Evolutionary conservation across 805 yeast genomes (phyloP), one percentile per base, ranked within the genome.

Genomic region (Pichia manshurica): DNA sequence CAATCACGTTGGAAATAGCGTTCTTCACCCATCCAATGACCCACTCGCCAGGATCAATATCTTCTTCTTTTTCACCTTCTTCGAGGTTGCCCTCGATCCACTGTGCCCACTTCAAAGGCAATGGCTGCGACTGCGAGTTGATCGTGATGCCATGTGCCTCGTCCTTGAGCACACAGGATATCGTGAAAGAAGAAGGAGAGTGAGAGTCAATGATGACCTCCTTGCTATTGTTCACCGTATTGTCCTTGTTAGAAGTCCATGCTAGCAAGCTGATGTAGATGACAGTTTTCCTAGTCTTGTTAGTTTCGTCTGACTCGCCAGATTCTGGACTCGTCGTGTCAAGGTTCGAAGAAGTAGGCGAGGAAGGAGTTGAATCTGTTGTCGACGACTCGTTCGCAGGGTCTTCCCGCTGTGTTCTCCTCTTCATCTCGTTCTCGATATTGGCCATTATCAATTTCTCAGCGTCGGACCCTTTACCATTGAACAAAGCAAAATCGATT

Each of bases 391-490:
- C 45, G 23, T 32, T 22, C 3, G 12, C 28, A 16, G 31, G 8
- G 13, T 51, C 35, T 3, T 32, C 44, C 12, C 33, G 28, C 50
- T 64, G 34, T 57, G 66, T 53, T 53, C 67, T 46, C 61, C 66
- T 67, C 70, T 77, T 74, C 45, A 82, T 74, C n/a, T 82, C 79
- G 46, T 81, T 79, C 28, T 88, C 96, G 56, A 91, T 73, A 60
- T 88, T 90, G 4, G 97, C 98, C 57, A 78, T 74, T 36, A 95
- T 84, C 50, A 93, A 75, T 63, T 93, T 91, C 58, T 86, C 95
- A 13, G 93, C 97, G 63, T 88, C 95, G 39, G 80, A 76, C 1
- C 80, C 58, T 53, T 84, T 84, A 8, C 97, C 97, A 19, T 74
- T 69, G 61, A 89, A 87, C 55, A 86, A 63, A 52, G 84, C 83